A percentile compares a stretch with the other conserved stretches of the same genome.
These are phyloP conservation scores for Phytophthora constricta DNA, from an alignment of 352 stramenopile species.

Conservation along the genomic window DNA sequence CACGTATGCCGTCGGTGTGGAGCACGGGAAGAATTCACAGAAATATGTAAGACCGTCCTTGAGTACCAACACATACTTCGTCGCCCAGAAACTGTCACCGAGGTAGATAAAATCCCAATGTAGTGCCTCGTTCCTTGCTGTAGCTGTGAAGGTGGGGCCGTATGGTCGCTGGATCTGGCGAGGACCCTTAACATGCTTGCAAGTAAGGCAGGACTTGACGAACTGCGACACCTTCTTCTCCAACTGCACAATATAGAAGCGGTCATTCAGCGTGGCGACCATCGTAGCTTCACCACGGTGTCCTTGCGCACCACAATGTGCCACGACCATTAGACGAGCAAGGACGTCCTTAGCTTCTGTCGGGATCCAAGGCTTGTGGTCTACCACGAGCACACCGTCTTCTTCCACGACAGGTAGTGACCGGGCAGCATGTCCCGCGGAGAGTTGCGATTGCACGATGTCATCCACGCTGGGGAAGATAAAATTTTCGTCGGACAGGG, in stretches of 20 bases:
- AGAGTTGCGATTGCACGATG: background rate
- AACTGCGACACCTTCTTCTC: slow-evolving; percentile 2
- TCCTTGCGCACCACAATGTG: slow-evolving; percentile 9
- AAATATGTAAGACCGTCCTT: slow-evolving; percentile 7
- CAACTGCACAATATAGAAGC: slow-evolving; percentile 7
- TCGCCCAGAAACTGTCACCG: background rate
- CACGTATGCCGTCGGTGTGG: background rate
- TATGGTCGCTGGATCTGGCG: slow-evolving; percentile 2
- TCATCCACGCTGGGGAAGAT: background rate
- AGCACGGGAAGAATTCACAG: slow-evolving; percentile 6
- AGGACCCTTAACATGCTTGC: slow-evolving; percentile 5
- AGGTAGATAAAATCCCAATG: slow-evolving; percentile 5
- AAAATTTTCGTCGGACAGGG: slow-evolving; percentile 1
- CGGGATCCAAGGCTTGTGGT: slow-evolving; percentile 14
- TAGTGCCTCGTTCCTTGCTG: slow-evolving; percentile 1
- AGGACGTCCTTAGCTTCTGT: slow-evolving; percentile 2
- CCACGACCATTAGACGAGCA: slow-evolving; percentile 4
- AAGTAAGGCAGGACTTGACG: background rate
- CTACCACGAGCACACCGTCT: slow-evolving; percentile 3
- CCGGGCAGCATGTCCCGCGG: background rate
- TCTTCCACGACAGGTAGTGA: slow-evolving; percentile 2
- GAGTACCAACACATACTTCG: background rate
- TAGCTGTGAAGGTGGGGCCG: background rate
- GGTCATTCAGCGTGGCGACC: background rate
- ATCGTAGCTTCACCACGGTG: slow-evolving; percentile 7